Percentiles rank a stretch among this genome's conserved stretches.
phyloP scores from a whole-genome alignment of 1,284 basidiomycete species.

The Tilletia caries region DNA sequence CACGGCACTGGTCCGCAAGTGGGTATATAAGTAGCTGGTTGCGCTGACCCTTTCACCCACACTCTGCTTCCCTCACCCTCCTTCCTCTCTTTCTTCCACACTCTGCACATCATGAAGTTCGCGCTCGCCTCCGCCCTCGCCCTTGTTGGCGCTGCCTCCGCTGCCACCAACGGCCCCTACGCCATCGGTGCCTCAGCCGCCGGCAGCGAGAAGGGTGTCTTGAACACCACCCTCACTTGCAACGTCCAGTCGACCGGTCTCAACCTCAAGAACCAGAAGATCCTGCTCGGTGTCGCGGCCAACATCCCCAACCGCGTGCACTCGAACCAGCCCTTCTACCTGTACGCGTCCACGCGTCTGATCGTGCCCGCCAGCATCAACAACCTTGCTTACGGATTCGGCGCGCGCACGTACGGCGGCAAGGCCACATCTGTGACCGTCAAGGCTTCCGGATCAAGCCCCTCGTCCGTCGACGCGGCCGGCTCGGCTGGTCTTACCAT shows the following conservation, averaged over 20 bases:
- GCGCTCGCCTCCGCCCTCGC: slow-evolving; percentile 6
- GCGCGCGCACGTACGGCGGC: slow-evolving; percentile 6
- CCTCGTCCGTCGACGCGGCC: neutral
- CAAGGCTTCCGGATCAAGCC: neutral
- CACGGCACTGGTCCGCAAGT: neutral
- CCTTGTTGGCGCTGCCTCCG: slow-evolving; percentile 4
- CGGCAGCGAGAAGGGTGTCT: slow-evolving; percentile 13
- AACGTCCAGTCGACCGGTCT: slow-evolving; percentile 7
- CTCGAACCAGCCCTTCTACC: slow-evolving; percentile 6
- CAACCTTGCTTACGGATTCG: slow-evolving; percentile 10
- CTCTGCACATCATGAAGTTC: slow-evolving; percentile 8
- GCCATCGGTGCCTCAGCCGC: neutral
- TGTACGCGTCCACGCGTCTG: slow-evolving; percentile 7
- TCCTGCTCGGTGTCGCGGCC: slow-evolving; percentile 6
- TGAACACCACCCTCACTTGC: slow-evolving; percentile 11
- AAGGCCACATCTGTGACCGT: slow-evolving; percentile 2
- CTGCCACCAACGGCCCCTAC: slow-evolving; percentile 12
- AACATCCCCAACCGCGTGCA: slow-evolving; percentile 10
- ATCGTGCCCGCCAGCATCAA: slow-evolving; percentile 6
- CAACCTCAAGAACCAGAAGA: slow-evolving; percentile 15
- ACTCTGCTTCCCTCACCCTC: neutral
- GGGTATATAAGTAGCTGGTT: neutral
- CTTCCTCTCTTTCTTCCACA: neutral
- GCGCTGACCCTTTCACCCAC: neutral
- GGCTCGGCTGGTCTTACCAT: neutral